phyloP scores from a whole-genome alignment of 106 monocot species.

The Platanthera zijinensis region DNA sequence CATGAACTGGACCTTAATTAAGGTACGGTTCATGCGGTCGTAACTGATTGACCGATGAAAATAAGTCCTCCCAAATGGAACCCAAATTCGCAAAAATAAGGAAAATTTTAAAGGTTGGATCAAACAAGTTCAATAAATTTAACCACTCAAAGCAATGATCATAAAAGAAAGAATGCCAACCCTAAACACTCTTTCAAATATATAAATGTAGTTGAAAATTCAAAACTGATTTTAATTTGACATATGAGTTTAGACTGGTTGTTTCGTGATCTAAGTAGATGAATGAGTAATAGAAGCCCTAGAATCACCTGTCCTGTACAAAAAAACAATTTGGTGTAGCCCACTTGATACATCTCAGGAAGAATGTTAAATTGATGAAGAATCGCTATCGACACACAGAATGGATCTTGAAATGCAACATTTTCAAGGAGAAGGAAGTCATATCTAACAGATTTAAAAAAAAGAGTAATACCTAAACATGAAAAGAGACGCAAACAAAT shows the following conservation, averaged over 20 bases:
- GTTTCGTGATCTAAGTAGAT: no score
- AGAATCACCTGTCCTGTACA: conserved; percentile 86
- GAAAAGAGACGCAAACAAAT: not conserved
- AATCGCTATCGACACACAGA: conserved; percentile 95
- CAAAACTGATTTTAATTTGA: not conserved
- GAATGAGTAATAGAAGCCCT: not conserved
- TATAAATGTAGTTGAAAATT: no score
- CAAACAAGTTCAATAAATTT: not conserved
- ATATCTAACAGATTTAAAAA: conserved; percentile 42
- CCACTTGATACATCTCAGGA: conserved; percentile 99
- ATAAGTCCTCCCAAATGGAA: no score
- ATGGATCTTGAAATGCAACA: conserved; percentile 84
- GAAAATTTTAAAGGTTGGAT: not conserved
- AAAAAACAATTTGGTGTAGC: conserved; percentile 96
- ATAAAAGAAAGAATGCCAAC: not conserved
- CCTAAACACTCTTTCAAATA: not conserved
- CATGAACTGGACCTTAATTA: no score
- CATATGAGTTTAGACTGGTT: not conserved
- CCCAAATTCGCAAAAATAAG: not conserved
- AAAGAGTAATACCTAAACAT: not conserved
- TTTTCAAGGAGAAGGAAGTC: conserved; percentile 93
- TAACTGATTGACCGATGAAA: no score
- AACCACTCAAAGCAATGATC: not conserved
- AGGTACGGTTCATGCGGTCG: no score
- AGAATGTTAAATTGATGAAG: conserved; percentile 95